Evolutionary conservation across 31 red algal species (phyloP).

Genomic region (Odonthalia washingtoniensis): DNA sequence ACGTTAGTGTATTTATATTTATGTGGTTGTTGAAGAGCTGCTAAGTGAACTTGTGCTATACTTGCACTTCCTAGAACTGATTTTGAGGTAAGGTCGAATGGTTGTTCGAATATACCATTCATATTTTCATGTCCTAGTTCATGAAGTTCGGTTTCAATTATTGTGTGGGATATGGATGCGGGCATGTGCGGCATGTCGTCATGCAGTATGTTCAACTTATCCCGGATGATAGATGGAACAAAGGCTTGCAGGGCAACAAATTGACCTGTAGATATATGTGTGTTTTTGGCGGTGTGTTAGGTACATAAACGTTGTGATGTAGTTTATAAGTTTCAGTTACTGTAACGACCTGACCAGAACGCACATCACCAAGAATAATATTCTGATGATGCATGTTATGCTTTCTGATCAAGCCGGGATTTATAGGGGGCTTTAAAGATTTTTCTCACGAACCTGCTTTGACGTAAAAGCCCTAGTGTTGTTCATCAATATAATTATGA

Average conservation of each 20-base stretch:
- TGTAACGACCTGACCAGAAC: too few relatives aligned
- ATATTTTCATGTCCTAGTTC: conserved; percentile 38
- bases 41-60: conserved; percentile 91
- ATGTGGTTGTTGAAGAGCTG: conserved; percentile 32
- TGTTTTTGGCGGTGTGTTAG: too few relatives aligned
- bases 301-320: too few relatives aligned
- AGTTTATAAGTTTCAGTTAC: too few relatives aligned
- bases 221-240: conserved; percentile 53
- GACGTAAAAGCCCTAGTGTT: conserved; percentile 68
- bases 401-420: background rate
- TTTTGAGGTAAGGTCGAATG: conserved; percentile 45
- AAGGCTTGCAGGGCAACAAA: conserved; percentile 70
- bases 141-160: conserved; percentile 48
- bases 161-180: background rate
- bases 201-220: conserved; percentile 60
- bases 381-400: too few relatives aligned
- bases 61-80: conserved; percentile 76
- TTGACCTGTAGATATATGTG: conserved; percentile 53
- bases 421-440: background rate
- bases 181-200: conserved; percentile 77
- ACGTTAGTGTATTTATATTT: conserved; percentile 55
- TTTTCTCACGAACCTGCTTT: conserved; percentile 57
- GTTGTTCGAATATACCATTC: conserved; percentile 72
- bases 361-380: too few relatives aligned
- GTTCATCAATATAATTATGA: too few relatives aligned